phyloP scores from a whole-genome alignment of 352 stramenopile species.

The Phytophthora agathidicida region DNA sequence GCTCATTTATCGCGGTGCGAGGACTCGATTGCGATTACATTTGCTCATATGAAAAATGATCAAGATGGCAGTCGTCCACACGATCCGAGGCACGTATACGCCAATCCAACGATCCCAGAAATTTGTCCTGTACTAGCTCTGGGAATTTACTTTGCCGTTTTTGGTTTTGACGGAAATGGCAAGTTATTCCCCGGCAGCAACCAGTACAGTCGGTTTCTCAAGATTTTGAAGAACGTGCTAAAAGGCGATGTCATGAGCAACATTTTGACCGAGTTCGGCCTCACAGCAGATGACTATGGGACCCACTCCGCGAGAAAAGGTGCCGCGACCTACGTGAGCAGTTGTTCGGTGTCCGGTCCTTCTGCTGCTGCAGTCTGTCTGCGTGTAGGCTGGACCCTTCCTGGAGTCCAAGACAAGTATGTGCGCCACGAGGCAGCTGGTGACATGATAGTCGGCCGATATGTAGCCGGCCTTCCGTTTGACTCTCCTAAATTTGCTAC shows the following conservation, averaged over 20 bases:
- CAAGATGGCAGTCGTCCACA: too few relatives aligned
- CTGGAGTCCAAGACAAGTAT: slow-evolving; percentile 26
- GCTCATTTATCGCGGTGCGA: too few relatives aligned
- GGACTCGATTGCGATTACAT: too few relatives aligned
- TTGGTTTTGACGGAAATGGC: too few relatives aligned
- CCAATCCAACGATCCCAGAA: too few relatives aligned
- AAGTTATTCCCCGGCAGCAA: not conserved
- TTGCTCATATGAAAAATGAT: too few relatives aligned
- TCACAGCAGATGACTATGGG: slow-evolving; percentile 8
- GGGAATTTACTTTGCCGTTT: too few relatives aligned
- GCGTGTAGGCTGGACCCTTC: slow-evolving; percentile 21
- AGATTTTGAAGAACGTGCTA: not conserved
- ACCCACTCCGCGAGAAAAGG: slow-evolving; percentile 28
- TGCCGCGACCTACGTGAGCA: slow-evolving; percentile 14
- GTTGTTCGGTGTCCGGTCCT: slow-evolving; percentile 10
- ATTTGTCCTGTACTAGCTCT: too few relatives aligned
- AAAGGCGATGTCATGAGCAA: too few relatives aligned
- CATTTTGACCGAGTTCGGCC: not conserved
- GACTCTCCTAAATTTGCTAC: slow-evolving; percentile 11
- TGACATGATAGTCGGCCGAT: slow-evolving; percentile 24
- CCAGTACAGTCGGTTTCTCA: not conserved
- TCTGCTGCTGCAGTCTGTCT: slow-evolving; percentile 22
- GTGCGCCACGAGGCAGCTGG: slow-evolving; percentile 27
- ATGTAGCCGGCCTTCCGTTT: slow-evolving; percentile 9
- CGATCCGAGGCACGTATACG: too few relatives aligned